These are phyloP conservation scores for Penicillium sp. DNA, from an alignment of 2,329 filamentous ascomycete genomes.

Conservation along the genomic window DNA sequence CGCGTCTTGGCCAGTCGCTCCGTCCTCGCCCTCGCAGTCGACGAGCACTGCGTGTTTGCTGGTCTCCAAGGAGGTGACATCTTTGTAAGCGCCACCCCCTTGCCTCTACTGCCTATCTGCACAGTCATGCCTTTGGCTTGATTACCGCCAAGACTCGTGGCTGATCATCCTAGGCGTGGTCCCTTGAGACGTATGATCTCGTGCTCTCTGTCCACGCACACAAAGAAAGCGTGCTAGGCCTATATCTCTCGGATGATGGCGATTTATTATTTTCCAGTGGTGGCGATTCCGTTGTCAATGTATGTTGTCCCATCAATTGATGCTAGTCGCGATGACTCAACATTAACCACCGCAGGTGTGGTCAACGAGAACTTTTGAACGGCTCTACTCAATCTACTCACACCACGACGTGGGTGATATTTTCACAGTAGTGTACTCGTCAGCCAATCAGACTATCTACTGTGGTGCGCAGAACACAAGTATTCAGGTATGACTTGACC, in stretches of 20 bases:
- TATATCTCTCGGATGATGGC: conserved; percentile 76
- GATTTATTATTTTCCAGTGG: conserved; percentile 86
- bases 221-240: conserved; percentile 83
- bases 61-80: conserved; percentile 95
- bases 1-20: conserved; percentile 45
- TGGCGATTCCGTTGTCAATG: conserved; percentile 90
- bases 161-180: conserved; percentile 65
- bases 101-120: not conserved
- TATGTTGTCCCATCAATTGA: conserved; percentile 40
- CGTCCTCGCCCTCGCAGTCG: conserved; percentile 75
- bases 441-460: conserved; percentile 77
- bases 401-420: conserved; percentile 93
- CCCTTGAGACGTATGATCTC: conserved; percentile 81
- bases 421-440: conserved; percentile 90
- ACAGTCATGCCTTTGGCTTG: not conserved
- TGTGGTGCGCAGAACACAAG: conserved; percentile 92
- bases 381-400: conserved; percentile 87
- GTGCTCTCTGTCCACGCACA: conserved; percentile 81
- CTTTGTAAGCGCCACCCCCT: conserved; percentile 52
- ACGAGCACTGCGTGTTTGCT: conserved; percentile 80
- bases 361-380: conserved; percentile 74
- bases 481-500: conserved; percentile 62
- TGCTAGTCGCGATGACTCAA: conserved; percentile 4
- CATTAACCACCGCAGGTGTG: conserved; percentile 60
- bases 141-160: not conserved